Evolutionary conservation across 768 basidiomycete species (phyloP).

Genomic region (Rhodotorula babjevae): DNA sequence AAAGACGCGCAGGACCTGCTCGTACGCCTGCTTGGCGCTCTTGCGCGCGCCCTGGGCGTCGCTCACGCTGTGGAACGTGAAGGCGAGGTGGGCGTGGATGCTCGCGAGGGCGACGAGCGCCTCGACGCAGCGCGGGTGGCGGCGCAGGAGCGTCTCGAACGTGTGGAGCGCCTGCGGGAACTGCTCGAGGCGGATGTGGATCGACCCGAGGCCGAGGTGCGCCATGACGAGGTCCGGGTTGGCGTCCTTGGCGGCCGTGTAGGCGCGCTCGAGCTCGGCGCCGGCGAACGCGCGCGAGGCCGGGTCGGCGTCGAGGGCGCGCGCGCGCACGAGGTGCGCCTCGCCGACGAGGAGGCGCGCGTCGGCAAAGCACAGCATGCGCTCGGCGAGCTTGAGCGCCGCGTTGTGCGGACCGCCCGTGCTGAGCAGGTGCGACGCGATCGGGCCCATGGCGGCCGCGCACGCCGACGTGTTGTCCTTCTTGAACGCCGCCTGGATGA

Average conservation of each 20-base stretch:
- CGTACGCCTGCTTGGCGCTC: conserved; percentile 75
- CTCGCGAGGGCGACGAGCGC: conserved; percentile 85
- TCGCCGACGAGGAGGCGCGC: conserved; percentile 77
- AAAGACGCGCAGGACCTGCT: conserved; percentile 64
- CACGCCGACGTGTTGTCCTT: conserved; percentile 67
- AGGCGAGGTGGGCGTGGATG: conserved; percentile 71
- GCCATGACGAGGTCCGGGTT: conserved; percentile 63
- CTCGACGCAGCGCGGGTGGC: conserved; percentile 59
- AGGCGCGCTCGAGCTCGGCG: conserved; percentile 43
- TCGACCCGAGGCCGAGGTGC: conserved; percentile 77
- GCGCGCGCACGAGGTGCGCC: conserved; percentile 75
- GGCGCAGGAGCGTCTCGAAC: conserved; percentile 68
- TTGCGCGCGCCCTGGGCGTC: conserved; percentile 68
- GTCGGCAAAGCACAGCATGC: conserved; percentile 89
- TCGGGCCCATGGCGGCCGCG: conserved; percentile 64
- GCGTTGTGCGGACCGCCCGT: conserved; percentile 57
- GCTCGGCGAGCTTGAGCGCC: conserved; percentile 81
- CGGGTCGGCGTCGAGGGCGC: conserved; percentile 71
- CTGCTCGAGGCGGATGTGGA: conserved; percentile 79
- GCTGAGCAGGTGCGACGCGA: conserved; percentile 71
- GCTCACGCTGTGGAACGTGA: conserved; percentile 60
- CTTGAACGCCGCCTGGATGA: conserved; percentile 67
- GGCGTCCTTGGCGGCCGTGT: conserved; percentile 52
- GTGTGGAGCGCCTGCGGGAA: conserved; percentile 78
- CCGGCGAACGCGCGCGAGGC: conserved; percentile 41